Conservation (phyloP, 208 protist genomes). For the Acanthamoeba lenticulata region DNA sequence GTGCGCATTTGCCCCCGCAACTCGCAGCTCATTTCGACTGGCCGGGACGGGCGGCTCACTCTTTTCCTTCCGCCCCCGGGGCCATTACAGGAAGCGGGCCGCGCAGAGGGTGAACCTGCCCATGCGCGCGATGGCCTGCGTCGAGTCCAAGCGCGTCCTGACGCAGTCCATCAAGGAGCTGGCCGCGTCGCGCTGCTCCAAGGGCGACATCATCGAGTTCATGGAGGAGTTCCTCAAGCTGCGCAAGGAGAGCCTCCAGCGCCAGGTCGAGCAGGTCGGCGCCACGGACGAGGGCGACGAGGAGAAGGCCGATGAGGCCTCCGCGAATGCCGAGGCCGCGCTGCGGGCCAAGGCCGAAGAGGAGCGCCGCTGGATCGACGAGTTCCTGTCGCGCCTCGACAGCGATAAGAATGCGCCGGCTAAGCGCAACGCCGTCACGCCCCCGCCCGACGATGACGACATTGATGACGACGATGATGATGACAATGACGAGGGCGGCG, state of each 20-base stretch:
- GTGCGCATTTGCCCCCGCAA: not conserved
- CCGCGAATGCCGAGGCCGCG: not conserved
- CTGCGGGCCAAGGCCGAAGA: not conserved
- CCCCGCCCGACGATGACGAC: not conserved
- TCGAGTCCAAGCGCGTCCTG: not conserved
- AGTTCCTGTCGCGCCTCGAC: not conserved
- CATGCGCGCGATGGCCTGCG: not conserved
- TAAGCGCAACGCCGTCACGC: not conserved
- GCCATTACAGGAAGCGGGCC: not conserved
- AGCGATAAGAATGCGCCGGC: not conserved
- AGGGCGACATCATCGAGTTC: not conserved
- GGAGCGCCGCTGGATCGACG: not conserved
- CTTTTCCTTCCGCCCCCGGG: not conserved
- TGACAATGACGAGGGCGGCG: too few relatives aligned
- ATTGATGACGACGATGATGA: not conserved
- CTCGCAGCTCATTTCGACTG: not conserved
- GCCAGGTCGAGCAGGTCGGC: not conserved
- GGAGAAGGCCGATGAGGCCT: not conserved
- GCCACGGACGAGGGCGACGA: not conserved
- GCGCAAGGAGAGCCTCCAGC: slow-evolving; percentile 30
- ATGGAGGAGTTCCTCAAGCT: slow-evolving; percentile 48
- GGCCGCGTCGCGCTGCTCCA: not conserved
- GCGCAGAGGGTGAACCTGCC: not conserved
- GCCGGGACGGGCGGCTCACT: not conserved
- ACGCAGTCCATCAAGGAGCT: slow-evolving; percentile 19